These are phyloP conservation scores for Diphasiastrum complanatum DNA, from an alignment of 83 land plant species.

Conservation along the genomic window DNA sequence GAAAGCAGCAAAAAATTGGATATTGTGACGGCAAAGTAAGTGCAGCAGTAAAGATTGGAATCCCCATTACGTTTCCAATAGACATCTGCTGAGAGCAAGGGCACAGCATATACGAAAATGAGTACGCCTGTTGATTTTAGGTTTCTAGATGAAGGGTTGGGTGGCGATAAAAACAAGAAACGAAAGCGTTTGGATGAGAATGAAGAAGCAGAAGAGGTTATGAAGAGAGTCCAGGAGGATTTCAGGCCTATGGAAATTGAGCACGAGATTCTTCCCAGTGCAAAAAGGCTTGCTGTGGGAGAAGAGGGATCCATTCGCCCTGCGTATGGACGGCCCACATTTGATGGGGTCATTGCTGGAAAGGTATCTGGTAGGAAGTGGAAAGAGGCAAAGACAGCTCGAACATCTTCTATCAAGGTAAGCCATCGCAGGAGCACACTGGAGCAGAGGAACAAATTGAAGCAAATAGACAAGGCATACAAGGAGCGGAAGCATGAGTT, in stretches of 20 bases:
- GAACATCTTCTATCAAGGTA: constrained; percentile 58
- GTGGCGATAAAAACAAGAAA: constrained; percentile 59
- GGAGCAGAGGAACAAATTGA: constrained; percentile 55
- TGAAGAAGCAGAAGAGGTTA: constrained; percentile 15
- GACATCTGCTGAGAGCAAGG: too few relatives aligned
- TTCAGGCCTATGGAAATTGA: constrained; percentile 54
- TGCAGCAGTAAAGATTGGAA: too few relatives aligned
- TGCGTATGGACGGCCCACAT: constrained; percentile 58
- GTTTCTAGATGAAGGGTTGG: constrained; percentile 79
- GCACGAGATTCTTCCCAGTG: constrained; percentile 23
- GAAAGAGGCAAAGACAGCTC: constrained; percentile 58
- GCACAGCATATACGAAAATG: too few relatives aligned
- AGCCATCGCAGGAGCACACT: constrained; percentile 33
- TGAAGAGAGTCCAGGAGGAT: background rate
- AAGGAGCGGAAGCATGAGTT: constrained; percentile 68
- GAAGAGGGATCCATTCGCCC: constrained; percentile 52
- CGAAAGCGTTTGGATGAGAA: constrained; percentile 42
- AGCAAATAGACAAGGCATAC: constrained; percentile 69
- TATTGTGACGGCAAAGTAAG: too few relatives aligned
- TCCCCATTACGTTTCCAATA: too few relatives aligned
- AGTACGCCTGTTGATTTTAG: constrained; percentile 95
- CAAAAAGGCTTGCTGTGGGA: constrained; percentile 59
- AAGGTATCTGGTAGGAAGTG: constrained; percentile 86
- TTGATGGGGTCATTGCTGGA: constrained; percentile 88
- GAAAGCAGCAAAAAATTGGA: too few relatives aligned